Evolutionary conservation across 768 basidiomycete species (phyloP), one percentile per base, ranked within the genome.

Genomic region (Coprinopsis sp.): DNA sequence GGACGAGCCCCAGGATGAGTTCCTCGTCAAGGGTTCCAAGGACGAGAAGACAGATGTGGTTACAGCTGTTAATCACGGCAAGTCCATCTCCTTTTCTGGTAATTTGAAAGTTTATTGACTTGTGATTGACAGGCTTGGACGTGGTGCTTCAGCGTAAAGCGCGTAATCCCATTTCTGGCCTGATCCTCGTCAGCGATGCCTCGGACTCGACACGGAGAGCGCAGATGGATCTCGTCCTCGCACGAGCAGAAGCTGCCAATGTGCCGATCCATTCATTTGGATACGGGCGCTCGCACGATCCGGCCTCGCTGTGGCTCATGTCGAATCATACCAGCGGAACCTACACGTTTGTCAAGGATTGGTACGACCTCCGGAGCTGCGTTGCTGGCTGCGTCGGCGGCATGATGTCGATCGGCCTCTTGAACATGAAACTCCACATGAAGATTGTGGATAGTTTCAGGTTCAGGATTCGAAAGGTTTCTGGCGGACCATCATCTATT

Each of bases 31-130:
- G 50, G 81, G 81, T 12, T 81, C 81, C 49, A 85, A 85, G 60
- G 94, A 97, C 14, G 94, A 97, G 66, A 90, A 93, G 67, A 91
- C 91, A 22, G 95, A 96, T 63, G 95, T 99, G 14, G 92, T 98
- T 19, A 95, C 94, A 10, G 96, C 94, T n/a, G 91, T 97, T 47
- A 99, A 99, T 62, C 86, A 95, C 57, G 91, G 90, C 84, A 44
- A 37, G 68, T 61, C 34, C 25, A 48, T 2, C 28, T 24, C 19
- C 33, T 18, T 34, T 25, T 39, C 11, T 39, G 45, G 22, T 21
- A 30, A 14, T 38, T 21, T 42, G 19, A 12, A 5, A 24, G 27
- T 37, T 43, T 39, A 14, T 37, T 29, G 38, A 7, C n/a, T 45
- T 34, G 42, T 50, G 34, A 44, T 49, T 42, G 44, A 8, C 54